Conservation (phyloP, 2,329 filamentous ascomycete genomes). For the Ascochyta pisi region DNA sequence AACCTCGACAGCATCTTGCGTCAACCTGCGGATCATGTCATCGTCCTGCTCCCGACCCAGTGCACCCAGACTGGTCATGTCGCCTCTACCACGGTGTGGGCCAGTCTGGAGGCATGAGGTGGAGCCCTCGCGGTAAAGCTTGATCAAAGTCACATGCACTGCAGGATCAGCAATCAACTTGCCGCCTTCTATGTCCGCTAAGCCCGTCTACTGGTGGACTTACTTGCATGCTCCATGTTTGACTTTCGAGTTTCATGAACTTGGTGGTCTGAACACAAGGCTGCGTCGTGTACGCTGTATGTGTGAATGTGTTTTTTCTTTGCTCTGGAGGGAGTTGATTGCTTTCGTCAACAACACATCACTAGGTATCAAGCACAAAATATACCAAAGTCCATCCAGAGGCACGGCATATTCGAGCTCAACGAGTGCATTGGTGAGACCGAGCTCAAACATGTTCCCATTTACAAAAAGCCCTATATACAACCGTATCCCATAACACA, state of each 20-base stretch:
- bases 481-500: neutral
- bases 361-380: too few species aligned
- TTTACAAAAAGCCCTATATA: constrained; percentile 14
- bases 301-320: too few species aligned
- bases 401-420: neutral
- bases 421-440: constrained; percentile 15
- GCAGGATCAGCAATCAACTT: constrained; percentile 6
- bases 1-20: neutral
- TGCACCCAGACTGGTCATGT: neutral
- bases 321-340: too few species aligned
- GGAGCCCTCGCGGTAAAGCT: constrained; percentile 7
- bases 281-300: too few species aligned
- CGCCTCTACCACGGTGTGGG: constrained; percentile 13
- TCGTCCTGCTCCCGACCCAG: neutral
- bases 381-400: neutral
- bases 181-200: constrained; percentile 4
- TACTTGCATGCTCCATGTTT: neutral
- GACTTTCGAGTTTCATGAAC: neutral
- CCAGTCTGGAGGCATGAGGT: constrained; percentile 8
- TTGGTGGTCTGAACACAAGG: too few species aligned
- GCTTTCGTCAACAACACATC: too few species aligned
- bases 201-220: neutral
- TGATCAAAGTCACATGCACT: constrained; percentile 16
- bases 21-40: neutral
- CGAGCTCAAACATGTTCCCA: constrained; percentile 9